Percentiles rank a stretch among this genome's conserved stretches.
Evolutionary conservation across 2,329 filamentous ascomycete species (phyloP).

Genomic region (Catunica adiposa): DNA sequence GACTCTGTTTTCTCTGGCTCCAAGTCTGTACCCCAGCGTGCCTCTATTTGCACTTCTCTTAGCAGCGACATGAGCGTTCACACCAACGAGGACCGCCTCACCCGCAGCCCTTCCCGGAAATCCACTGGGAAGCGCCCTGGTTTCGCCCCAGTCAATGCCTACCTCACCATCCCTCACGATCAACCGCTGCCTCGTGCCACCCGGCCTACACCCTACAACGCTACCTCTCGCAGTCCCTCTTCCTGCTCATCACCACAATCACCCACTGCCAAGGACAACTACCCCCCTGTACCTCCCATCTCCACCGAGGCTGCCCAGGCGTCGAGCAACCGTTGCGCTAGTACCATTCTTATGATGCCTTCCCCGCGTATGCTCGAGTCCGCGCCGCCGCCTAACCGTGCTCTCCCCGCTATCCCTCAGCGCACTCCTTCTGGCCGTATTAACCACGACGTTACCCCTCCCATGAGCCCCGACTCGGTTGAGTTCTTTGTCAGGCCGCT

Average conservation of each 20-base stretch:
- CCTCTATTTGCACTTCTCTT: slow-evolving; percentile 12
- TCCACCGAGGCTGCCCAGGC: slow-evolving; percentile 1
- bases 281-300: slow-evolving; percentile 6
- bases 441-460: slow-evolving; percentile 29
- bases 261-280: slow-evolving; percentile 1
- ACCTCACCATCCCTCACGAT: slow-evolving; percentile 25
- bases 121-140: slow-evolving; percentile 26
- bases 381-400: slow-evolving; percentile 11
- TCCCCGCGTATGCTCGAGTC: slow-evolving; percentile 2
- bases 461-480: slow-evolving; percentile 34
- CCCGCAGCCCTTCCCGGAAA: slow-evolving; percentile 19
- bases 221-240: slow-evolving; percentile 11
- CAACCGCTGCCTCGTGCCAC: slow-evolving; percentile 15
- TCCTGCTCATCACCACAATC: slow-evolving; percentile 18
- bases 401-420: slow-evolving; percentile 8
- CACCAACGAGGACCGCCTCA: slow-evolving; percentile 10
- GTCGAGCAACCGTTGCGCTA: background rate
- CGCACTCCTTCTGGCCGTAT: slow-evolving; percentile 13
- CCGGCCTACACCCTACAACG: slow-evolving; percentile 9
- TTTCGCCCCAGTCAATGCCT: slow-evolving; percentile 26
- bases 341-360: slow-evolving; percentile 6
- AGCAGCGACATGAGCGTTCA: slow-evolving; percentile 11
- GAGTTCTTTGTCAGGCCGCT: slow-evolving; percentile 31
- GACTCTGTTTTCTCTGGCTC: slow-evolving; percentile 18
- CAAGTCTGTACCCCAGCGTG: slow-evolving; percentile 12